Conservation (phyloP, 352 stramenopile genomes). For the Globisporangium camurandrum region DNA sequence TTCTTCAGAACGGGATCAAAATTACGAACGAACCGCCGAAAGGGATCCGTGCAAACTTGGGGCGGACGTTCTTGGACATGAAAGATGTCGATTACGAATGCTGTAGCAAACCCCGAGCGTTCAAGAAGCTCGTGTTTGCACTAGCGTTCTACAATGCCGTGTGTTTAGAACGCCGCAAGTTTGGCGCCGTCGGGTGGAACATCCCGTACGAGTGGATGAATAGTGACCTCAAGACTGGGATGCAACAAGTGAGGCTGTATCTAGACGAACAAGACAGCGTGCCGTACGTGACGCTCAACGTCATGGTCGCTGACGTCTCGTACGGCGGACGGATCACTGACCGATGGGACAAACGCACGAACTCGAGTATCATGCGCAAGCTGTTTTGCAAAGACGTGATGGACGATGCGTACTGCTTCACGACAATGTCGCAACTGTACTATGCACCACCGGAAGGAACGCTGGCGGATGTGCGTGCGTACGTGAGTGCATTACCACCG, state of each 20-base stretch:
- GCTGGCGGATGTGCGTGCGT: constrained; percentile 61
- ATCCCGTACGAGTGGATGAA: constrained; percentile 97
- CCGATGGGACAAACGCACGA: constrained; percentile 91
- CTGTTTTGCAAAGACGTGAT: constrained; percentile 86
- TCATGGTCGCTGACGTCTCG: constrained; percentile 93
- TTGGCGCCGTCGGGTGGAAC: constrained; percentile 93
- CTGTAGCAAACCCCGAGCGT: constrained; percentile 82
- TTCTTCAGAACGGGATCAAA: constrained; percentile 95
- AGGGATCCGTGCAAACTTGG: constrained; percentile 89
- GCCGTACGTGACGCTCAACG: constrained; percentile 92
- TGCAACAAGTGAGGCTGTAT: constrained; percentile 90
- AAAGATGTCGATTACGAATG: constrained; percentile 85
- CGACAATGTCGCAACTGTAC: constrained; percentile 57
- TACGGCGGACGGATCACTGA: constrained; percentile 94
- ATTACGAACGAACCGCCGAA: constrained; percentile 93
- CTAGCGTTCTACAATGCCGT: constrained; percentile 94
- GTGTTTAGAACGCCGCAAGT: constrained; percentile 91
- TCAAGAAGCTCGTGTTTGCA: constrained; percentile 89
- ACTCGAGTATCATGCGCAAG: constrained; percentile 91
- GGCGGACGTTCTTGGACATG: constrained; percentile 91
- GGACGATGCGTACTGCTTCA: constrained; percentile 85
- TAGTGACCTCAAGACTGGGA: constrained; percentile 91
- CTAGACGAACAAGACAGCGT: constrained; percentile 90
- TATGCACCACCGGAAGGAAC: constrained; percentile 65
- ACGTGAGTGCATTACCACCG: constrained; percentile 73